These are phyloP conservation scores for Neofusicoccum ribis DNA, from an alignment of 2,329 filamentous ascomycete genomes.

Conservation along the genomic window DNA sequence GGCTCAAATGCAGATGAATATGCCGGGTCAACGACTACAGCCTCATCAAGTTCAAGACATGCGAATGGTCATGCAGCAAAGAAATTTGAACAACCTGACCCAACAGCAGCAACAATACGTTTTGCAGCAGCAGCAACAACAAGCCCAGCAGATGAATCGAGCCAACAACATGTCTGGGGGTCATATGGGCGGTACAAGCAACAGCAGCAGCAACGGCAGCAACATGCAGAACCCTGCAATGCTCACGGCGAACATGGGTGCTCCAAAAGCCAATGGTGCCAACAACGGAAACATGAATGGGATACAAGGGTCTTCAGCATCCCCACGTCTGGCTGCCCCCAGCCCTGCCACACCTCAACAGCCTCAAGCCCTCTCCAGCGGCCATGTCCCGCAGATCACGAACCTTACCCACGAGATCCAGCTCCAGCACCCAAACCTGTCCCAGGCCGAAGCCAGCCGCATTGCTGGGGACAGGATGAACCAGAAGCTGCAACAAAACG, in stretches of 20 bases:
- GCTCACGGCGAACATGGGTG: slow-evolving; percentile 5
- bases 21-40: slow-evolving; percentile 61
- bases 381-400: slow-evolving; percentile 18
- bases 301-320: slow-evolving; percentile 13
- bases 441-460: slow-evolving; percentile 3
- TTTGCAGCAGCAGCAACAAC: slow-evolving; percentile 26
- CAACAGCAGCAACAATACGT: slow-evolving; percentile 25
- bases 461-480: slow-evolving; percentile 17
- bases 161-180: slow-evolving; percentile 10
- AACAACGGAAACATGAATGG: slow-evolving; percentile 10
- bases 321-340: slow-evolving; percentile 9
- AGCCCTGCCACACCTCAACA: background rate
- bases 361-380: slow-evolving; percentile 19
- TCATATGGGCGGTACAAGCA: background rate
- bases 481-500: slow-evolving; percentile 3
- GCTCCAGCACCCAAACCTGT: slow-evolving; percentile 7
- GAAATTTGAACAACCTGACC: slow-evolving; percentile 32
- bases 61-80: slow-evolving; percentile 36
- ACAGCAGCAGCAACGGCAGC: background rate
- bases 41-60: slow-evolving; percentile 38
- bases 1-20: slow-evolving; percentile 65
- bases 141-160: slow-evolving; percentile 17
- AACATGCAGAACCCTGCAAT: slow-evolving; percentile 13
- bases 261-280: slow-evolving; percentile 9
- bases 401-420: slow-evolving; percentile 19